Evolutionary conservation across 1,284 basidiomycete species (phyloP), one percentile per base, ranked within the genome.

Genomic region (Trametes hirsuta): DNA sequence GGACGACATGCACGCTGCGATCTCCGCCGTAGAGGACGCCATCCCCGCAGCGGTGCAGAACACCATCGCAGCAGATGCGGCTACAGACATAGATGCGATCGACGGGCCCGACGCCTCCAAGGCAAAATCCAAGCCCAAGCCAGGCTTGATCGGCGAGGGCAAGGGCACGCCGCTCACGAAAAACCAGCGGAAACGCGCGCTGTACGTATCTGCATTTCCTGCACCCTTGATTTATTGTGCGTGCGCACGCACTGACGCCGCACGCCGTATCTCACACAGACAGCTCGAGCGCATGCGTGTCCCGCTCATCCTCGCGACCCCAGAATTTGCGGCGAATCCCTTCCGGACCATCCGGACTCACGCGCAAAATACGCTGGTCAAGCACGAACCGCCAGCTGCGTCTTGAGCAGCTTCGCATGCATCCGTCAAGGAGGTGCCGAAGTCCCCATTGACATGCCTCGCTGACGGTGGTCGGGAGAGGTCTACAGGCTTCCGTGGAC

Each of bases 331-430:
- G 6, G 75, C 81, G 34, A 88, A 88, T 69, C 92, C 93, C 0
- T 94, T 93, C 72, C 79, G 86, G 66, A 88, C 90, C 1, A 89
- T 94, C 66, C 85, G 90, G 4, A 87, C 82, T 11, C 93, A 94
- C 72, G 90, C 88, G 0, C 80, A 88, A 71, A 94, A 94, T 71
- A 92, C 91, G 0, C 79, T 93, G 9, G 66, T 91, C 45, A 84
- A 84, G 62, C 84, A 82, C 63, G 63, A 70, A 49, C 63, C 66
- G 4, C 67, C 70, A 22, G 41, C 65, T 63, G 58, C 52, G 46
- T 40, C 59, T 44, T 57, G 53, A 51, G 47, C 50, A 21, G 57
- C 25, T 37, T 46, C 50, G 49, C 52, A 36, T 42, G 59, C 30
- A 15, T 21, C 42, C 30, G 6, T 18, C 41, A 22, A 18, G 1